Conservation (phyloP, 164 flowering plant genomes). For the Houttuynia cordata region DNA sequence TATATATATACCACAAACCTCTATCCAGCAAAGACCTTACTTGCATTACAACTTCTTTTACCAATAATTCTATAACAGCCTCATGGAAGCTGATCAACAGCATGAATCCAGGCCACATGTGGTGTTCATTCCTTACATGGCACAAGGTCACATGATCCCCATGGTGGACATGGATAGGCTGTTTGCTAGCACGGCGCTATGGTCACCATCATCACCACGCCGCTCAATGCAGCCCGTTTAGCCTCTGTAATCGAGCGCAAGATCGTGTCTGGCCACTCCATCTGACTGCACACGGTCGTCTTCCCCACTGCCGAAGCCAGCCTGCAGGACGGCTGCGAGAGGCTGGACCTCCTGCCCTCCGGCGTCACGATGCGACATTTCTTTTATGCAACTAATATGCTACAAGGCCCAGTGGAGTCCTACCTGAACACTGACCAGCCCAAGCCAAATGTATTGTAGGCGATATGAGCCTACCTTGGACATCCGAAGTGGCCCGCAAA, state of each 20-base stretch:
- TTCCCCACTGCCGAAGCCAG: conserved; percentile 11
- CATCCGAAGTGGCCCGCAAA: conserved; percentile 12
- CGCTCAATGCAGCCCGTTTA: conserved; percentile 1
- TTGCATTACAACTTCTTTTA: too few species aligned
- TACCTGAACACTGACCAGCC: conserved; percentile 6
- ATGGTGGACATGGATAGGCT: conserved; percentile 8
- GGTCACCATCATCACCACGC: conserved; percentile 4
- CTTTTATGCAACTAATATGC: conserved; percentile 33
- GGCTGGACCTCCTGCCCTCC: conserved; percentile 25
- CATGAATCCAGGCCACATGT: too few species aligned
- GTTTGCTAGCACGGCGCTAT: conserved; percentile 2
- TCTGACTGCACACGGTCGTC: conserved; percentile 32
- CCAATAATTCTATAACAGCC: too few species aligned
- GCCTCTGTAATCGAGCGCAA: conserved; percentile 1
- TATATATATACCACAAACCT: too few species aligned
- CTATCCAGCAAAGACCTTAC: too few species aligned
- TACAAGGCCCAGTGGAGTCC: conserved; percentile 27
- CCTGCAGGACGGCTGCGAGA: conserved; percentile 41
- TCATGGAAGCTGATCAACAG: too few species aligned
- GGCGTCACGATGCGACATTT: conserved; percentile 36
- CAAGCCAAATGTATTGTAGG: conserved; percentile 25
- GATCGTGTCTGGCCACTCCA: conserved; percentile 37
- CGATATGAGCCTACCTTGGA: conserved; percentile 29
- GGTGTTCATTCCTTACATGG: conserved; percentile 6
- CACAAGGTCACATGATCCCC: conserved; percentile 10